A percentile compares a stretch with the other conserved stretches of the same genome.
Evolutionary conservation across 2,329 filamentous ascomycete species (phyloP).

Genomic region (Leptographium radiaticola): DNA sequence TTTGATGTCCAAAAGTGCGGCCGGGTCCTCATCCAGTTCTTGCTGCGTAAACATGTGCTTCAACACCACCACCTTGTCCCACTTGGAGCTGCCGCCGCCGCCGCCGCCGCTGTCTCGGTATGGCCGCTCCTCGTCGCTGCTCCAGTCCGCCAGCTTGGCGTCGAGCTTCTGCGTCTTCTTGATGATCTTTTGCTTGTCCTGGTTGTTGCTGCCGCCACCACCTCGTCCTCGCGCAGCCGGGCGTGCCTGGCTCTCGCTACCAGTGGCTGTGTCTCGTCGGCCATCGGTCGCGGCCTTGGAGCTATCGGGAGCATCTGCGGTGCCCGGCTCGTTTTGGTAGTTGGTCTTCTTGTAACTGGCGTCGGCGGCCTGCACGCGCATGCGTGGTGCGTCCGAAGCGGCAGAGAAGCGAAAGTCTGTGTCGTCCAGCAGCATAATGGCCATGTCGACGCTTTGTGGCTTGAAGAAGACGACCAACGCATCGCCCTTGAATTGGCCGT

Average conservation of each 20-base stretch:
- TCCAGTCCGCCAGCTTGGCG: slow-evolving; percentile 89
- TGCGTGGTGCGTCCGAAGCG: slow-evolving; percentile 37
- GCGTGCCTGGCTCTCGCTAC: slow-evolving; percentile 5
- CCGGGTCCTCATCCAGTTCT: slow-evolving; percentile 75
- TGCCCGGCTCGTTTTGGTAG: slow-evolving; percentile 34
- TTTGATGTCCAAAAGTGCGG: slow-evolving; percentile 78
- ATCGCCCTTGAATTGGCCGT: slow-evolving; percentile 84
- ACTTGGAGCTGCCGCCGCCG: slow-evolving; percentile 29
- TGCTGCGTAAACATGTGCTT: slow-evolving; percentile 86
- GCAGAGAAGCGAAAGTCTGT: slow-evolving; percentile 57
- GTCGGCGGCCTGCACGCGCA: slow-evolving; percentile 75
- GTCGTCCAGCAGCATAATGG: slow-evolving; percentile 69
- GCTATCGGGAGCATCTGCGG: slow-evolving; percentile 2
- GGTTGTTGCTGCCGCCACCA: slow-evolving; percentile 23
- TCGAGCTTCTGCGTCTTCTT: slow-evolving; percentile 83
- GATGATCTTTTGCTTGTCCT: slow-evolving; percentile 81
- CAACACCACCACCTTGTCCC: slow-evolving; percentile 74
- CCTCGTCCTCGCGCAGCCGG: neutral
- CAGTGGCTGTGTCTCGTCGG: neutral
- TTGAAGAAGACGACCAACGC: slow-evolving; percentile 91
- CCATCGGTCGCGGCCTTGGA: slow-evolving; percentile 2
- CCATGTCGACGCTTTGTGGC: slow-evolving; percentile 79
- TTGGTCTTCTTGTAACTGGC: slow-evolving; percentile 82
- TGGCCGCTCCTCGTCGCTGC: slow-evolving; percentile 62
- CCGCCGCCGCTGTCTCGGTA: slow-evolving; percentile 18